These are phyloP conservation scores for Phaeosphaeria sp. DNA, from an alignment of 2,329 filamentous ascomycete genomes.

Conservation along the genomic window DNA sequence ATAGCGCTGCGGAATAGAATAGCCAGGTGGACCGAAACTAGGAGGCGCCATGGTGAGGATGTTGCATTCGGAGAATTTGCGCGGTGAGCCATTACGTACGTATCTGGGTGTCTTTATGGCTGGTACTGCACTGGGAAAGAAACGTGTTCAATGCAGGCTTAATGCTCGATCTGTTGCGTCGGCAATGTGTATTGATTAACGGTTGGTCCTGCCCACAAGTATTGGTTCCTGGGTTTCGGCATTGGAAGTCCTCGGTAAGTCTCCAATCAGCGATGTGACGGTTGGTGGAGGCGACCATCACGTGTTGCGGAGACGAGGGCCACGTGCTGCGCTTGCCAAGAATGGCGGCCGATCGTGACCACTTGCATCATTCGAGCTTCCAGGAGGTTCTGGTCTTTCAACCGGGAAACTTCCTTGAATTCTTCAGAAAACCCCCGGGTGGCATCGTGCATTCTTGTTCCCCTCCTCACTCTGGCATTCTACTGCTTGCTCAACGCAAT, in stretches of 20 bases:
- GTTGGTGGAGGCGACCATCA: not conserved
- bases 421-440: not conserved
- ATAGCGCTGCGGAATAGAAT: constrained; percentile 32
- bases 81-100: constrained; percentile 14
- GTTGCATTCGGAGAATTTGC: constrained; percentile 4
- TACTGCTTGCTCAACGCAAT: not conserved
- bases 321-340: constrained; percentile 20
- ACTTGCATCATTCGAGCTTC: constrained; percentile 8
- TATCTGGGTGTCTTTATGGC: constrained; percentile 11
- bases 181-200: constrained; percentile 35
- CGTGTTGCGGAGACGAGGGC: not conserved
- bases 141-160: constrained; percentile 38
- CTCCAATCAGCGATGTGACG: constrained; percentile 17
- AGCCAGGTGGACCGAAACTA: constrained; percentile 30
- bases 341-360: constrained; percentile 16
- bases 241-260: constrained; percentile 11
- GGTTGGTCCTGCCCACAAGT: constrained; percentile 10
- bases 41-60: constrained; percentile 35
- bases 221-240: constrained; percentile 7
- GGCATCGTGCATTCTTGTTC: not conserved
- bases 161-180: constrained; percentile 24
- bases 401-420: constrained; percentile 1
- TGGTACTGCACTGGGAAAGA: constrained; percentile 8
- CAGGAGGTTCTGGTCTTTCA: constrained; percentile 8
- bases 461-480: constrained; percentile 4